Percentiles rank a stretch among this genome's conserved stretches.
These are phyloP conservation scores for Termitomyces sp. DNA, from an alignment of 768 basidiomycete species.

Conservation along the genomic window DNA sequence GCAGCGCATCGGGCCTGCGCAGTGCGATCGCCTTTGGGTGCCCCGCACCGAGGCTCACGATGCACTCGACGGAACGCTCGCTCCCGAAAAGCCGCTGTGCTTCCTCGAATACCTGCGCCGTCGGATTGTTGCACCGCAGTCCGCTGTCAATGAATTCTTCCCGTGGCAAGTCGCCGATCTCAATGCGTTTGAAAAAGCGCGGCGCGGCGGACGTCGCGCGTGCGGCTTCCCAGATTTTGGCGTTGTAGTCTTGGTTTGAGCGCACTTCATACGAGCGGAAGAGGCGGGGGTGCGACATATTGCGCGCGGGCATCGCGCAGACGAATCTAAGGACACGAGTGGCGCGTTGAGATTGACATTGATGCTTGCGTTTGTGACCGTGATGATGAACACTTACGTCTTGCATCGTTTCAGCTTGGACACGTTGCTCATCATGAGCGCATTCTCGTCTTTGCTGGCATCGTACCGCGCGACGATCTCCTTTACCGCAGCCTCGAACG, in stretches of 20 bases:
- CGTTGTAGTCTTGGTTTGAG: constrained; percentile 1
- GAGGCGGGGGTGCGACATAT: not conserved
- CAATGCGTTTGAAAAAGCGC: constrained; percentile 18
- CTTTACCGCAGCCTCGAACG: not conserved
- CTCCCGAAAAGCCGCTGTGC: not conserved
- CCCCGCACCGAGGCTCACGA: constrained; percentile 9
- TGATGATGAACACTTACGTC: not conserved
- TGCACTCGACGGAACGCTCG: not conserved
- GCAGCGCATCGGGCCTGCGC: not conserved
- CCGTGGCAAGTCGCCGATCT: constrained; percentile 3
- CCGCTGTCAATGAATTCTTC: constrained; percentile 12
- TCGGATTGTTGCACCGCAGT: constrained; percentile 13
- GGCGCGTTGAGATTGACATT: too few species aligned
- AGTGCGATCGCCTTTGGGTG: not conserved
- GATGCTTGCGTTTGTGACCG: too few species aligned
- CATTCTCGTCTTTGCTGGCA: not conserved
- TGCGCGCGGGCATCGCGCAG: constrained; percentile 3
- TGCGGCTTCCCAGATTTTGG: constrained; percentile 25
- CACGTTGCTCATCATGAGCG: not conserved
- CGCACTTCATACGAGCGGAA: not conserved
- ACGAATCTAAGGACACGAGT: not conserved
- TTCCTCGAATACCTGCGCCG: not conserved
- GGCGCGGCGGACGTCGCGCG: constrained; percentile 25
- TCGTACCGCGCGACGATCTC: not conserved
- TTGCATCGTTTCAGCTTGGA: not conserved